Base-by-base conservation (phyloP, 139 green algal genomes). In the Coelastrella sp. region DNA sequence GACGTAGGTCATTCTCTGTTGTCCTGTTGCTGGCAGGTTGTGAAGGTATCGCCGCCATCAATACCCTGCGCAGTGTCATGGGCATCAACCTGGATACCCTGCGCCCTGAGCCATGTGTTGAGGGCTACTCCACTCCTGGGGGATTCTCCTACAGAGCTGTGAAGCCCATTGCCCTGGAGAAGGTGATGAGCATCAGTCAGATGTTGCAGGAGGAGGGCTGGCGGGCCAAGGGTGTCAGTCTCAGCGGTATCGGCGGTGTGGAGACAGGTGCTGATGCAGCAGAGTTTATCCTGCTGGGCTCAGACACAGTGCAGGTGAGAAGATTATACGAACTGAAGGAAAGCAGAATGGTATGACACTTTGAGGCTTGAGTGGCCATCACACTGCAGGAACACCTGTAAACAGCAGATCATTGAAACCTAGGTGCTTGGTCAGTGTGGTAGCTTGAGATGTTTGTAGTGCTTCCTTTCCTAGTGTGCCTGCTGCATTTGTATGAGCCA, bases 101-200 rank as follows among this genome's bases (percentile, higher is more conserved):
- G 57, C 88, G 95, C 1, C 96, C 96, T 60, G 94, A 94, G 71
- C 92, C 93, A 17, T 75, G 40, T 43, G 92, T 95, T n/a, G 92
- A 96, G 87, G 92, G 93, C 38, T 94, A 97, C 90, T 89, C 87
- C 71, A 97, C 94, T 8, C 92, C 93, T 0, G 94, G 94, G 23
- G 94, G 94, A 15, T 96, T 96, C 90, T 93, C 87, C 21, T 94
- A 89, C 90, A 94, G 93, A 59, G 96, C 97, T 0, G 96, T 99
- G 59, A 98, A 98, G 92, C 97, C 97, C 69, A 99, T 99, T 62
- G 97, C 97, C 2, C 93, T 99, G 66, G 97, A 96, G 41, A 90
- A 89, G 82, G 86, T 89, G 45, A 91, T 90, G 72, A 62, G 32
- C 83, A 94, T 94, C 76, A 80, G 87, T 15, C 75, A 73, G 53